Base-by-base conservation (phyloP, 352 stramenopile species). In the Pythium guiyangense region DNA sequence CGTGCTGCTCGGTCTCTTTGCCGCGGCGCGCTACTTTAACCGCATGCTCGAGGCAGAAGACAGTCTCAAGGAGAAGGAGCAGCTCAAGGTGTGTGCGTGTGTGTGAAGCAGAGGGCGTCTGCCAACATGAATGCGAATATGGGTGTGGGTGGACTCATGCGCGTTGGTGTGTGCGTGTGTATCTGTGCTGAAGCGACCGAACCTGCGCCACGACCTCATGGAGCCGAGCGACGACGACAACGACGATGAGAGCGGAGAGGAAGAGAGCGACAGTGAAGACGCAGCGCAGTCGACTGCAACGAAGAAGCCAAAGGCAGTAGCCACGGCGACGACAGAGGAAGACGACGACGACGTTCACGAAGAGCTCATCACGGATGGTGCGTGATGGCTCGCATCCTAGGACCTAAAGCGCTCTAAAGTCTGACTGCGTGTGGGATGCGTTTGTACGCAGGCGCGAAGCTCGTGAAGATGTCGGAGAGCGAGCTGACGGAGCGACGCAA, bases 291-390 rank as follows among this genome's bases (percentile, higher is more conserved):
- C 6, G 9, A 49, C 20, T n/a, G 27, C n/a, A 27, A 17, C 26
- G 15, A 39, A 40, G 34, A 52, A 12, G 4, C 27, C 26, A 40
- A 31, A 51, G 39, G 14, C 18, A 50, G 27, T 46, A 55, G 47
- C 46, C 45, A 53, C 42, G 18, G 47, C 37, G 17, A 60, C 43
- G 27, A 54, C 5, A 8, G 51, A 70, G n/a, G 63, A 79, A 27
- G 52, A 68, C 0, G 66, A 78, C 27, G 70, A 84, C 15, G 65
- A 81, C n/a, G 84, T 86, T 20, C 64, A 78, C 42, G 71, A 90
- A 46, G 82, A 92, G 57, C 77, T 92, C 34, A 68, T 84, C 25
- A 92, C 81, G 12, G 73, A 87, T 44, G 81, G 81, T 85, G 43
- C 15, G 54, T 25, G 3, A 42, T 44, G 18, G 9, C 27, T 25